phyloP scores from a whole-genome alignment of 257 asterid genomes.

The Solanum etuberosum region DNA sequence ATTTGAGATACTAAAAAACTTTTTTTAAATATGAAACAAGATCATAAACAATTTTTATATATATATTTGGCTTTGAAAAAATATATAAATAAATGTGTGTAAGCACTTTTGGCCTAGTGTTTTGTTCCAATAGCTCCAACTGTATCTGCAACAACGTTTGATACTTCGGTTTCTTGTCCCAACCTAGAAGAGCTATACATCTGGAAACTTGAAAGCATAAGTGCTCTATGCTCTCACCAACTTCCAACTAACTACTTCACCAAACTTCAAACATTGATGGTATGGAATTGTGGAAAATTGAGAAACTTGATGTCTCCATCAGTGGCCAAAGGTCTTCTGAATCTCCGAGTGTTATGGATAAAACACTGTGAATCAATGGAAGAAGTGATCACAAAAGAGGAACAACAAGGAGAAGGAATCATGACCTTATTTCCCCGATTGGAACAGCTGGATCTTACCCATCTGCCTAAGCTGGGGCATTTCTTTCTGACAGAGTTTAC shows the following conservation, averaged over 20 bases:
- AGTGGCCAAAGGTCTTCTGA: neutral
- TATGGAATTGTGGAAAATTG: rapidly evolving
- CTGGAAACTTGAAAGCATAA: rapidly evolving
- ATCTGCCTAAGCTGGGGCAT: neutral
- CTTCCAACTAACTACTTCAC: neutral
- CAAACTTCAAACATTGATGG: rapidly evolving
- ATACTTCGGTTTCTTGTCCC: too few species aligned
- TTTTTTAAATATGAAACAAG: too few species aligned
- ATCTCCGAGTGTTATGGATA: rapidly evolving
- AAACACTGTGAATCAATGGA: rapidly evolving
- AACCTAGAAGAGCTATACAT: rapidly evolving
- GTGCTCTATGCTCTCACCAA: neutral
- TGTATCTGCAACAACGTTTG: too few species aligned
- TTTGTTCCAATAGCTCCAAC: too few species aligned
- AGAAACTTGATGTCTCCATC: neutral
- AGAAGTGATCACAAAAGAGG: neutral
- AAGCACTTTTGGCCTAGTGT: too few species aligned
- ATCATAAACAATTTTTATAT: too few species aligned
- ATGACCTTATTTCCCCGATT: neutral
- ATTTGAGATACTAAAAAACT: too few species aligned
- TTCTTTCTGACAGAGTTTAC: neutral
- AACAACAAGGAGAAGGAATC: neutral
- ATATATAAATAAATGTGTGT: too few species aligned
- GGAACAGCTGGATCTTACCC: rapidly evolving
- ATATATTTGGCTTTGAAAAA: too few species aligned